Base-by-base conservation (phyloP, 2,329 filamentous ascomycete species). In the Neofusicoccum sp. region DNA sequence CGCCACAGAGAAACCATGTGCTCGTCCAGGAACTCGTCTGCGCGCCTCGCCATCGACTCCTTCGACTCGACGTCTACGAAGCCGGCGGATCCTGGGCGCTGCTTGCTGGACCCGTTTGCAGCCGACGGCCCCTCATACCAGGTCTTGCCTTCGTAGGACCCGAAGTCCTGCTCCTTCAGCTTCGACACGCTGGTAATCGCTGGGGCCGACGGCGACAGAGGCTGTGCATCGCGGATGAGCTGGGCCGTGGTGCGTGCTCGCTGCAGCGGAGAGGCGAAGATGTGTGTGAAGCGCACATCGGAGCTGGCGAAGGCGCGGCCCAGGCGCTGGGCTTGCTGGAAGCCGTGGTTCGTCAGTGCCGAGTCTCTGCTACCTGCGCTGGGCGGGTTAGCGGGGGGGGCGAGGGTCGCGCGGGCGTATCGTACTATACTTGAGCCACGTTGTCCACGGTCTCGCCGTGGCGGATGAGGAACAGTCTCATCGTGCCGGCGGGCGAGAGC, bases 371-470 rank as follows among this genome's bases (percentile, higher is more conserved):
- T 85, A 64, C 93, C 93, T 69, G 93, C 93, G 78, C 89, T 89
- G 80, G 61, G 48, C 58, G 41, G 49, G 68, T 79, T 66, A 77
- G 73, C 62, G 29, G 56, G 52, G 45, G n/a, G 2, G 14, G 22
- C 12, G 14, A 61, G 49, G 31, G 36, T 12, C 11, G 14, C 48
- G 52, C 39, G 59, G 56, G 64, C 58, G 64, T 69, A 67, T 62
- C 65, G 64, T 81, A 91, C 89, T 90, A 93, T 64, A 91, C 78
- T 61, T 88, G 85, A 44, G 89, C 89, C 64, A 95, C 89, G 75
- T 97, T 97, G 78, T 97, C 91, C 67, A 96, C 90, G 14, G 92
- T 94, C 79, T 97, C 93, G 72, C 89, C 93, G 81, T 97, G 93
- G 63, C 93, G 88, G 71, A 96, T 87, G 70, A 97, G 83, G 71